These are phyloP conservation scores for Picea abies DNA, from an alignment of 83 land plant species.

Conservation along the genomic window DNA sequence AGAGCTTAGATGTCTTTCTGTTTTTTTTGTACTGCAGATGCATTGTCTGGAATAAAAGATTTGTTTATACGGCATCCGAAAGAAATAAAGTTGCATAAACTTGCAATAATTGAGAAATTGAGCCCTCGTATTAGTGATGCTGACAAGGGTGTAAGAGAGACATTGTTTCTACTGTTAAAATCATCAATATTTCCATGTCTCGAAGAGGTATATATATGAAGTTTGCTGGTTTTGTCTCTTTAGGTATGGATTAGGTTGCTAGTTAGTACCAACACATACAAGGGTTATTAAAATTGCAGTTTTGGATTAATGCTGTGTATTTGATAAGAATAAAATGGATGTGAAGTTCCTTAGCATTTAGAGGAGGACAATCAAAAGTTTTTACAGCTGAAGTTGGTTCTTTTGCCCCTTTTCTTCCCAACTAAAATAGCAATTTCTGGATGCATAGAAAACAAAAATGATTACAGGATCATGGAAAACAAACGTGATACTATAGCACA, in stretches of 20 bases:
- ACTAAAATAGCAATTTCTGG: not conserved
- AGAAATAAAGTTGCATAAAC: slow-evolving; percentile 64
- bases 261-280: not conserved
- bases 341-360: not conserved
- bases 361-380: not conserved
- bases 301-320: not conserved
- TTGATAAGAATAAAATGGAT: slow-evolving; percentile 2
- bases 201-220: slow-evolving; percentile 36
- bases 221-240: not conserved
- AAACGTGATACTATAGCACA: not conserved
- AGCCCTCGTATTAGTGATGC: slow-evolving; percentile 82
- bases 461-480: not conserved
- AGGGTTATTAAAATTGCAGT: not conserved
- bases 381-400: not conserved
- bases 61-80: slow-evolving; percentile 60
- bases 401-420: not conserved
- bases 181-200: slow-evolving; percentile 42
- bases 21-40: slow-evolving; percentile 55
- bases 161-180: slow-evolving; percentile 58
- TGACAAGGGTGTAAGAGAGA: slow-evolving; percentile 77
- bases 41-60: slow-evolving; percentile 83
- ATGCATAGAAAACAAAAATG: not conserved
- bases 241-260: not conserved
- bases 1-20: not conserved
- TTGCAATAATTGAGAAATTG: slow-evolving; percentile 70